A percentile compares a stretch with the other conserved stretches of the same genome.
Evolutionary conservation across 2,329 filamentous ascomycete species (phyloP).

Genomic region (Aspergillus caelatus): DNA sequence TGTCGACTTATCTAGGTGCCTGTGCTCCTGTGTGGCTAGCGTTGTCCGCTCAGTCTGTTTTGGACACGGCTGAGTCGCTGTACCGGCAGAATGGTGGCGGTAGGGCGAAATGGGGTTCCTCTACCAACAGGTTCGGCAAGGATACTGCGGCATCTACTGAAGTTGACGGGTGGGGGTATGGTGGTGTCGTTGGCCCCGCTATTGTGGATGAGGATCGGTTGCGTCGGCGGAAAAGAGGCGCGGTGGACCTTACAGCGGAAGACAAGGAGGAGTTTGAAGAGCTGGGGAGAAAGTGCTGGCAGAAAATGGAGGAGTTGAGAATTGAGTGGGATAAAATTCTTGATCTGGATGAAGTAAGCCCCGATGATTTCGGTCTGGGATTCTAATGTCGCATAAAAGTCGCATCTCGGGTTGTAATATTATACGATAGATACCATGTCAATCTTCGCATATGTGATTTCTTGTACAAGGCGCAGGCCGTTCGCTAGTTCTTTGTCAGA

Average conservation of each 20-base stretch:
- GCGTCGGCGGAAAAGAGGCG: conserved; percentile 61
- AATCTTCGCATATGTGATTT: not conserved
- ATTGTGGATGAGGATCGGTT: conserved; percentile 54
- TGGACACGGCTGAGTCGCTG: conserved; percentile 41
- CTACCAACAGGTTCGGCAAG: conserved; percentile 61
- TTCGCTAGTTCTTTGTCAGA: not conserved
- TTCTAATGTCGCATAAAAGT: not conserved
- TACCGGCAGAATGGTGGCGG: conserved; percentile 62
- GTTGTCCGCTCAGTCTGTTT: conserved; percentile 60
- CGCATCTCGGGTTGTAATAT: not conserved
- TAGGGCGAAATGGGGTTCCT: conserved; percentile 82
- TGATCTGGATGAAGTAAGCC: conserved; percentile 33
- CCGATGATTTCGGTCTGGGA: not conserved
- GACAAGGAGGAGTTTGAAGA: conserved; percentile 43
- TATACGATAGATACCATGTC: not conserved
- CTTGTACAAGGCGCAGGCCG: not conserved
- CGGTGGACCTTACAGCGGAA: conserved; percentile 58
- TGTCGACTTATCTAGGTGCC: conserved; percentile 76
- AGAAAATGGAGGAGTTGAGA: conserved; percentile 47
- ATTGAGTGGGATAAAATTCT: conserved; percentile 43
- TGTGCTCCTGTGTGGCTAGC: conserved; percentile 76
- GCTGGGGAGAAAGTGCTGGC: conserved; percentile 44
- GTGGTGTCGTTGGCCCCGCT: conserved; percentile 57
- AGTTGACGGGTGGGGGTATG: conserved; percentile 80
- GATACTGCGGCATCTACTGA: conserved; percentile 74